Evolutionary conservation across 768 basidiomycete genomes (phyloP).

Genomic region (Pleurotus pulmonarius): DNA sequence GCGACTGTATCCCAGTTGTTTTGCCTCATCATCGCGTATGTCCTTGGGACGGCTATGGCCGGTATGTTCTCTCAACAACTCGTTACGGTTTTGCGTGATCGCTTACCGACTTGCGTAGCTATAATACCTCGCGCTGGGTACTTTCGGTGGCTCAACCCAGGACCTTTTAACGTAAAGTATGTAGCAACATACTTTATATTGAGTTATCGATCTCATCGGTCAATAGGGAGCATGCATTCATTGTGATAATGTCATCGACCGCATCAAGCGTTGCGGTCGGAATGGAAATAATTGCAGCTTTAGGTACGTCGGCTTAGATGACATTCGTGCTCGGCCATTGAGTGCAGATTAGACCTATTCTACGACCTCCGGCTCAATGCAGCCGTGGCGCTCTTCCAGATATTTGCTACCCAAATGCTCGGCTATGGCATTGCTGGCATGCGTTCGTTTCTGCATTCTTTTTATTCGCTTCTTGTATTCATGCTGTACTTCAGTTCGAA

Average conservation of each 20-base stretch:
- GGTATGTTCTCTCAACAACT: conserved; percentile 20
- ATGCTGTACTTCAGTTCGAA: conserved; percentile 29
- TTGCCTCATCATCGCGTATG: conserved; percentile 53
- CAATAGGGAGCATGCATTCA: conserved; percentile 44
- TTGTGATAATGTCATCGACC: conserved; percentile 54
- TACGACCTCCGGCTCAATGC: conserved; percentile 46
- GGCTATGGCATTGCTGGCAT: conserved; percentile 35
- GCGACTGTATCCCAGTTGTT: conserved; percentile 53
- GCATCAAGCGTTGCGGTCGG: conserved; percentile 46
- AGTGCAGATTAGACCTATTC: conserved; percentile 39
- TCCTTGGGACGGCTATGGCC: conserved; percentile 46
- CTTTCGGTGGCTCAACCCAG: conserved; percentile 50
- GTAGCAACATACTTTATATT: background rate
- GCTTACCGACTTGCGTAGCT: conserved; percentile 14
- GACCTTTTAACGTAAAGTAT: conserved; percentile 56
- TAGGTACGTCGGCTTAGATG: conserved; percentile 23
- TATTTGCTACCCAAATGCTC: conserved; percentile 44
- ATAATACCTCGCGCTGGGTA: conserved; percentile 37
- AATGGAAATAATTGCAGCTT: conserved; percentile 51
- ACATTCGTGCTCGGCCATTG: background rate
- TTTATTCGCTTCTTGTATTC: background rate
- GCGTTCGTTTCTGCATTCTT: conserved; percentile 12
- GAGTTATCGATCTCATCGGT: background rate
- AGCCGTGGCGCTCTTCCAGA: conserved; percentile 52
- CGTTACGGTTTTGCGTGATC: background rate